Percentiles rank a stretch among this genome's conserved stretches.
These are phyloP conservation scores for Globisporangium polare DNA, from an alignment of 352 stramenopile species.

Conservation along the genomic window DNA sequence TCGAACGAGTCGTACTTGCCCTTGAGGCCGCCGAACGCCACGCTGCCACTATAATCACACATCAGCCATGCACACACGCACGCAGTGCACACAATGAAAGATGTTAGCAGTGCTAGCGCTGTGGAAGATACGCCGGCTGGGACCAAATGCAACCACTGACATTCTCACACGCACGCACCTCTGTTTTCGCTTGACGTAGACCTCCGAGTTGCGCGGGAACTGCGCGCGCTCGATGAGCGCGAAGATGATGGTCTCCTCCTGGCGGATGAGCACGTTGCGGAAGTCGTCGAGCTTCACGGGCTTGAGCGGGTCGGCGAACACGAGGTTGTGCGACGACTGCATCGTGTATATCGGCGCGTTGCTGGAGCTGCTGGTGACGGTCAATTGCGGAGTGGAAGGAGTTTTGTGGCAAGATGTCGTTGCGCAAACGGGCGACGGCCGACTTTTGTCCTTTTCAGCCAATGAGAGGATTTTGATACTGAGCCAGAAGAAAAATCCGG, in stretches of 20 bases:
- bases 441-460: not conserved
- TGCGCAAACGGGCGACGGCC: conserved; percentile 12
- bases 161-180: conserved; percentile 25
- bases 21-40: conserved; percentile 73
- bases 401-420: not conserved
- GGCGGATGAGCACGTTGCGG: conserved; percentile 85
- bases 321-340: conserved; percentile 58
- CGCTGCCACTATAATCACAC: conserved; percentile 38
- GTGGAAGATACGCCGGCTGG: not conserved
- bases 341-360: conserved; percentile 15
- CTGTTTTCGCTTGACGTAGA: conserved; percentile 92
- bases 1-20: conserved; percentile 85
- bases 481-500: conserved; percentile 8
- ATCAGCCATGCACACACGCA: not conserved
- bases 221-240: conserved; percentile 98
- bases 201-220: conserved; percentile 93
- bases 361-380: not conserved
- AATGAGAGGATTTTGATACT: conserved; percentile 3
- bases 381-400: not conserved
- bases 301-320: conserved; percentile 63
- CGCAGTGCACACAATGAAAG: too few relatives aligned
- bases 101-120: not conserved
- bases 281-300: conserved; percentile 85
- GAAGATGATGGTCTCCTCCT: conserved; percentile 99
- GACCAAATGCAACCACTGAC: not conserved